Conservation (phyloP, 2,329 filamentous ascomycete genomes). For the Emergomyces africanus region DNA sequence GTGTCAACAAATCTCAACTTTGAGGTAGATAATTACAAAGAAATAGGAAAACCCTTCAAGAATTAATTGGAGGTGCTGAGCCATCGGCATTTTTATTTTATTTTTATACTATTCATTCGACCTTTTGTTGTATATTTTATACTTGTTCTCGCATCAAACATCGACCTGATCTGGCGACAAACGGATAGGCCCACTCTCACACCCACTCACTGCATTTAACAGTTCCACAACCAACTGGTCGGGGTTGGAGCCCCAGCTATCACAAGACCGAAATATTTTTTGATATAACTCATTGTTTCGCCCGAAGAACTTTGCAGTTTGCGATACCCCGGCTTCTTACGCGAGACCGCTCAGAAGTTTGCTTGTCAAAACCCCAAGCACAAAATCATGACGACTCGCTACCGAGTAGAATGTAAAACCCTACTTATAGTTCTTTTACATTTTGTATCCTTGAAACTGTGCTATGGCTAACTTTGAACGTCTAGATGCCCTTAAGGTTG, state of each 20-base stretch:
- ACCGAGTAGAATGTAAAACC: slow-evolving; percentile 55
- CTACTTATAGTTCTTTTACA: slow-evolving; percentile 7
- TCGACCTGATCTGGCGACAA: background rate
- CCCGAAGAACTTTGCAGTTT: too few species aligned
- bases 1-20: background rate
- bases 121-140: too few species aligned
- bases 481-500: slow-evolving; percentile 51
- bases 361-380: too few species aligned
- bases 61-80: background rate
- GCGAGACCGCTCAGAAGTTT: background rate
- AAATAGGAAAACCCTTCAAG: too few species aligned
- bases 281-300: background rate
- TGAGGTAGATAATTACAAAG: background rate
- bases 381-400: slow-evolving; percentile 33
- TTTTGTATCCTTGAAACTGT: background rate
- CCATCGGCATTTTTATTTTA: background rate
- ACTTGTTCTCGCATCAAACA: background rate
- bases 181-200: too few species aligned
- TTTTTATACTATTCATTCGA: too few species aligned
- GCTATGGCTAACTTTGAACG: background rate
- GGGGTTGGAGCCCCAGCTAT: background rate
- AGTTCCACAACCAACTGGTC: background rate
- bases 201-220: background rate
- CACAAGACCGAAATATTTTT: background rate
- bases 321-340: background rate